Base-by-base conservation (phyloP, 345 rosid genomes). In the Citrus australasica region DNA sequence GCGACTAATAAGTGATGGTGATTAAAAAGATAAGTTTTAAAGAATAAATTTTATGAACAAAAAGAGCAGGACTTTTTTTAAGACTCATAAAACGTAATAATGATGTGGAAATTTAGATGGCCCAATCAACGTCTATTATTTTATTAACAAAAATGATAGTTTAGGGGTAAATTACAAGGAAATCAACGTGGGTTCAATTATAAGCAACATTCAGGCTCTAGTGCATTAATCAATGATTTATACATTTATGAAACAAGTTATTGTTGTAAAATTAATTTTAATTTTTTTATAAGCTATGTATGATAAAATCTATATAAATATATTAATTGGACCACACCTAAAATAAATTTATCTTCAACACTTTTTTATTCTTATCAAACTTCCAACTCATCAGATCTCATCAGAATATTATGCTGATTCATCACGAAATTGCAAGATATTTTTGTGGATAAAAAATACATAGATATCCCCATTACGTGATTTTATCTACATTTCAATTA, bases 141-240 rank as follows among this genome's bases (percentile, higher is more conserved):
- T 63, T 24, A 37, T 55, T 3, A 55, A 53, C 25, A 55, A 33
- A 16, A 71, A 53, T 71, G 62, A 71, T 73, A 61, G 30, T 30
- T 30, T 71, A 10, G 62, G 7, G 27, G 37, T 56, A 17, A 58
- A 35, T 38, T 58, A 35, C 16, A n/a, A 35, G 37, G 65, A 73
- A 73, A 73, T 59, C 30, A 38, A 58, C 1, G 76, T 59, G 55
- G 67, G 53, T 73, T 59, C 35, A 73, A 73, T 58, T 60, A 60
- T 73, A 73, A 59, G 48, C 76, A 35, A 73, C 67, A 35, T n/a
- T 37, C 35, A 59, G 19, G 59, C 14, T 35, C 4, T 60, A 24
- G 28, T 59, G 63, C 63, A 59, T 59, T 60, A 35, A 32, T 73
- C 38, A 33, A 33, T 33, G 66, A 56, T 33, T n/a, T 59, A 32